phyloP scores from a whole-genome alignment of 106 monocot species.

The Dioscorea alata region DNA sequence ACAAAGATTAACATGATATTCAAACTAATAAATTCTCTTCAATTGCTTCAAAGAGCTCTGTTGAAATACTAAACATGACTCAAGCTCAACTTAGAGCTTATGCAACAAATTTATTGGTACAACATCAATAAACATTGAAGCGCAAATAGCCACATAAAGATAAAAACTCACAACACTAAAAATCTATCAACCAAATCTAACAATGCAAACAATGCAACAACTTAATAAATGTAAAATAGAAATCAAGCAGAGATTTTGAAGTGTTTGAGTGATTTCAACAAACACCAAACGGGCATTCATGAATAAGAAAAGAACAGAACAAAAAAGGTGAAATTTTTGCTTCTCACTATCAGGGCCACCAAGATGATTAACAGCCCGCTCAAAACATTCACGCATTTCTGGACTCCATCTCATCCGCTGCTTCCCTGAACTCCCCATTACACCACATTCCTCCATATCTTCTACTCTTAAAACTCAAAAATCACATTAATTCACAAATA shows the following conservation, averaged over 20 bases:
- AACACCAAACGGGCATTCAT: not conserved
- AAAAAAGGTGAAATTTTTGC: not conserved
- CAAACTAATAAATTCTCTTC: not conserved
- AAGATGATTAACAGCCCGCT: slow-evolving; percentile 9
- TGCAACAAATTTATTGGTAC: not conserved
- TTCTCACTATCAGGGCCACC: slow-evolving; percentile 20
- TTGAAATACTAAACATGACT: not conserved
- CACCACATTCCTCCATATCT: too few relatives aligned
- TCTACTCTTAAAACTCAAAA: too few relatives aligned
- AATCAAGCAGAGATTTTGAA: not conserved
- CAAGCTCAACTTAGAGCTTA: not conserved
- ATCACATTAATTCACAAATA: too few relatives aligned
- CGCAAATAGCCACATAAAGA: too few relatives aligned
- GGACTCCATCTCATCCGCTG: slow-evolving; percentile 13
- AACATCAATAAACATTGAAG: too few relatives aligned
- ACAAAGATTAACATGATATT: not conserved
- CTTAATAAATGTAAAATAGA: not conserved
- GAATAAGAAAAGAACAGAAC: not conserved
- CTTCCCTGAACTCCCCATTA: not conserved
- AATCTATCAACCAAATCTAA: too few relatives aligned
- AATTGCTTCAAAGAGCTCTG: not conserved
- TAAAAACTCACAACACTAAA: too few relatives aligned
- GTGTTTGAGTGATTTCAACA: not conserved
- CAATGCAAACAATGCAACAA: too few relatives aligned
- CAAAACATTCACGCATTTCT: slow-evolving; percentile 12